Conservation (phyloP, 176 grass and related monocot genomes). For the Calamus simplicifolius region DNA sequence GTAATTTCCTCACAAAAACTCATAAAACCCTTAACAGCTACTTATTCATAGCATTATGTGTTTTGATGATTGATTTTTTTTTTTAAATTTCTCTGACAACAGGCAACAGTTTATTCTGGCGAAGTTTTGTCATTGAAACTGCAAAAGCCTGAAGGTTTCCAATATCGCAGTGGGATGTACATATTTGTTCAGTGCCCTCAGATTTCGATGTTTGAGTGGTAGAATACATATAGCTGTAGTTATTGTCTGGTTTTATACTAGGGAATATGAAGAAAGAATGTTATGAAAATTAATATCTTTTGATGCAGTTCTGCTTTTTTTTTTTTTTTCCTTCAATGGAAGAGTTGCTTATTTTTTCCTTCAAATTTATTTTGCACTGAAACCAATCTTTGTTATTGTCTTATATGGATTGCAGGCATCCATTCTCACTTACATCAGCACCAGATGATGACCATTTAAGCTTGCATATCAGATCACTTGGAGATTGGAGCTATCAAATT, state of each 20-base stretch:
- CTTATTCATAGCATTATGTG: too few species aligned
- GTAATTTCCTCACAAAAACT: neutral
- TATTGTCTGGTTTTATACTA: too few species aligned
- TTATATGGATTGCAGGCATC: constrained; percentile 34
- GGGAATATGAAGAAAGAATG: too few species aligned
- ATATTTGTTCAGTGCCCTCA: constrained; percentile 59
- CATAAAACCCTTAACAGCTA: too few species aligned
- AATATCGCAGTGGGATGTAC: constrained; percentile 54
- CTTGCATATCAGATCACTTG: constrained; percentile 64
- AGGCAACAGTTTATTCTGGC: constrained; percentile 51
- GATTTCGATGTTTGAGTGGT: constrained; percentile 63
- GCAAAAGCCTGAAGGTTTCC: constrained; percentile 47
- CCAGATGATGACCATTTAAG: constrained; percentile 56
- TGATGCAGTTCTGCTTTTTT: too few species aligned
- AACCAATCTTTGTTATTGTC: neutral
- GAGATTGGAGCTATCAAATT: constrained; percentile 67
- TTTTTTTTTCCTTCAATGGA: neutral
- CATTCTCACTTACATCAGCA: constrained; percentile 67
- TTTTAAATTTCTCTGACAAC: neutral
- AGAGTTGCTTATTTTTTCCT: too few species aligned
- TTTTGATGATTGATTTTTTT: neutral
- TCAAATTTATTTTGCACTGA: neutral
- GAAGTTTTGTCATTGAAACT: constrained; percentile 50
- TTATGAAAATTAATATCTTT: too few species aligned
- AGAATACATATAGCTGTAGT: neutral